Evolutionary conservation across 2,329 filamentous ascomycete genomes (phyloP).

Genomic region (Epichloe sylvatica): DNA sequence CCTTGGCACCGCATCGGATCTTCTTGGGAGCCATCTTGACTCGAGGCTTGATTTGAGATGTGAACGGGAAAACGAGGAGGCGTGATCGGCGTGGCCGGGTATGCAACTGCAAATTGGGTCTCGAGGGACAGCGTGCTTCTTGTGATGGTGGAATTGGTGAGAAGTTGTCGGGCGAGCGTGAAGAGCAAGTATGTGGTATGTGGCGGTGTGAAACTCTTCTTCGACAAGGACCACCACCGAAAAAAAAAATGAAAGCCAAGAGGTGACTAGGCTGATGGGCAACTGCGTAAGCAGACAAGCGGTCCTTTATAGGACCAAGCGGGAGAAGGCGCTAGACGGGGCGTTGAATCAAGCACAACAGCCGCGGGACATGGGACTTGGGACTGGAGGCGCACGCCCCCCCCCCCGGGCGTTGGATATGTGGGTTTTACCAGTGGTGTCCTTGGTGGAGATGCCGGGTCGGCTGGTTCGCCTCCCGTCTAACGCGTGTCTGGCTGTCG

Average conservation of each 20-base stretch:
- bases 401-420: neutral
- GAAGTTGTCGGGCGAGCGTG: neutral
- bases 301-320: slow-evolving; percentile 5
- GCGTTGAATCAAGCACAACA: slow-evolving; percentile 4
- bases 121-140: neutral
- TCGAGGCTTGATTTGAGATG: neutral
- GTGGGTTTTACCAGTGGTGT: neutral
- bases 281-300: slow-evolving; percentile 6
- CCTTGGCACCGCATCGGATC: slow-evolving; percentile 75
- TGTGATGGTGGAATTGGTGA: neutral
- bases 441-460: slow-evolving; percentile 2
- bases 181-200: neutral
- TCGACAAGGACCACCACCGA: neutral
- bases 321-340: slow-evolving; percentile 2
- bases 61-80: neutral
- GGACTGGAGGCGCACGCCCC: neutral
- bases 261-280: slow-evolving; percentile 3
- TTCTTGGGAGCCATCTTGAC: slow-evolving; percentile 54
- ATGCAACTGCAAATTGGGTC: neutral
- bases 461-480: slow-evolving; percentile 4
- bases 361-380: neutral
- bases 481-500: too few species aligned
- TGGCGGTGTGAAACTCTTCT: neutral
- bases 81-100: neutral
- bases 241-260: neutral